These are phyloP conservation scores for Beauveria sp. DNA, from an alignment of 2,329 filamentous ascomycete genomes.

Conservation along the genomic window DNA sequence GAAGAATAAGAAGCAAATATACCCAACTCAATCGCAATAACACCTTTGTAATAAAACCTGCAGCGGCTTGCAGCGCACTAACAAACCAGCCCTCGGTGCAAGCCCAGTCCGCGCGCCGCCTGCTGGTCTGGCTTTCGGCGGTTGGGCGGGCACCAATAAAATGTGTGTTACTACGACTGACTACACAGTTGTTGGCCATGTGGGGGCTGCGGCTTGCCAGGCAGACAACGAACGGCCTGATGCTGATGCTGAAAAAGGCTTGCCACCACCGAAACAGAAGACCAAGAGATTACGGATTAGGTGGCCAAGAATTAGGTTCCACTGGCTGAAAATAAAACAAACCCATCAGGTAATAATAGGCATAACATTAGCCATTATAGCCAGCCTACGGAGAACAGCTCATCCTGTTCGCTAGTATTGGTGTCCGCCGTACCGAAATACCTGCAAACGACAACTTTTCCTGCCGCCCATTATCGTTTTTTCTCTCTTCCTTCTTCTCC, in stretches of 20 bases:
- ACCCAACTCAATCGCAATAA: too few relatives aligned
- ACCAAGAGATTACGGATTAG: too few relatives aligned
- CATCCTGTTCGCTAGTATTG: not conserved
- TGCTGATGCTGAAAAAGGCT: not conserved
- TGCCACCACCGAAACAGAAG: not conserved
- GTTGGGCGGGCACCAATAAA: not conserved
- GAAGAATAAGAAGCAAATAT: too few relatives aligned
- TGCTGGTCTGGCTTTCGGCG: not conserved
- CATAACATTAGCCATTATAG: too few relatives aligned
- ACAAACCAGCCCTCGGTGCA: not conserved
- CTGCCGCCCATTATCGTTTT: not conserved
- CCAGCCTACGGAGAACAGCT: too few relatives aligned
- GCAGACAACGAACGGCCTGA: not conserved
- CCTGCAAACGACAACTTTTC: not conserved
- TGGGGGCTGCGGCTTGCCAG: not conserved
- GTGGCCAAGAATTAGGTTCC: too few relatives aligned
- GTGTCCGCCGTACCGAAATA: not conserved
- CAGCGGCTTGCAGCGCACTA: not conserved
- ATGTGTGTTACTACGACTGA: not conserved
- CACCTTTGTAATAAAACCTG: not conserved
- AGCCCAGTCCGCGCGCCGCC: not conserved
- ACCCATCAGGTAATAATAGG: too few relatives aligned
- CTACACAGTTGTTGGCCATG: constrained; percentile 1
- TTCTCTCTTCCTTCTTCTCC: not conserved
- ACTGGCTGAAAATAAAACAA: too few relatives aligned